Base-by-base conservation (phyloP, 2,329 filamentous ascomycete genomes). In the Cercospora sesami region DNA sequence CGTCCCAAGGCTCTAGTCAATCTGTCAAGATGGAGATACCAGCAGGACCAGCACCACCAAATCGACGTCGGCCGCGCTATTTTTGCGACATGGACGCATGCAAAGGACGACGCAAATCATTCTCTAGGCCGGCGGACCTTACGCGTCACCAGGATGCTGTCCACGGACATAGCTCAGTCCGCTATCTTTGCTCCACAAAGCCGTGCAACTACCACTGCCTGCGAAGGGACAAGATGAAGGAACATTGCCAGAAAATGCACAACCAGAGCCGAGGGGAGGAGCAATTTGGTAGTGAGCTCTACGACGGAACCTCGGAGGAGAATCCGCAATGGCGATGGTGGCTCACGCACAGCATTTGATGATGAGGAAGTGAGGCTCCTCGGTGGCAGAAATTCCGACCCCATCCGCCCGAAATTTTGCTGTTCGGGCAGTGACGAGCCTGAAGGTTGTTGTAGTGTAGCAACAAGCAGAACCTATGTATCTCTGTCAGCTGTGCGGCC, bases 221-320 rank as follows among this genome's bases (percentile, higher is more conserved):
- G 5, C 55, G 55, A 18, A 59, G 5, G n/a, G 55, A 59, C 55
- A 59, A 59, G 9, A 59, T 59, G 55, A 59, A 59, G 30, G 55
- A 36, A 14, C 55, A 36, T 59, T 59, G 28, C 16, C 55, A 59
- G 55, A 18, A 23, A 5, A 59, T 31, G 55, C 55, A 59, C 3
- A 30, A 16, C 5, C 30, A 59, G 3, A 23, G 1, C 18, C 30
- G 55, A 1, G 55, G 55, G 1, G 9, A 23, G 8, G 55, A 59
- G 28, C n/a, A 36, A 12, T 59, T 5, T 7, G 9, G 55, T 2
- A 12, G 30, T 6, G 28, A 59, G 30, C 28, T 2, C 1, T 59
- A 36, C 18, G 26, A 59, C 12, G 26, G 55, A 36, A 12, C 16
- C 2, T 59, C 14, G 28, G 55, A 36, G n/a, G 55, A 36, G 30